Conservation (phyloP, 257 asterid species). For the Nicotiana tabacum region DNA sequence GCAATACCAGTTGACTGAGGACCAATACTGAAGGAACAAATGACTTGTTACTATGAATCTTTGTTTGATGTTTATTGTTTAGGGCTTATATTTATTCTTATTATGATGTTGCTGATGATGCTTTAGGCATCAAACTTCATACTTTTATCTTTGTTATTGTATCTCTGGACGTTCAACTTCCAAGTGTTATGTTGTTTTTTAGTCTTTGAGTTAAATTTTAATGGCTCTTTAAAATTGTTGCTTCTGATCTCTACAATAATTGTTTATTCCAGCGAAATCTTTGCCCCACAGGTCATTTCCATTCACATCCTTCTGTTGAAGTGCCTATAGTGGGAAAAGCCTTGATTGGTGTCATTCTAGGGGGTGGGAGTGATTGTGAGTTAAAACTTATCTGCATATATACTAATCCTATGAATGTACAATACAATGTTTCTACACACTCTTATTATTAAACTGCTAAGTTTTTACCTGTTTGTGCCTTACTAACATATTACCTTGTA, state of each 20-base stretch:
- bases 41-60: background rate
- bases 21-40: constrained; percentile 6
- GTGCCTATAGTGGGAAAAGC: background rate
- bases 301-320: background rate
- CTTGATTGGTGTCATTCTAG: no score
- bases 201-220: background rate
- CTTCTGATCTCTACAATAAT: background rate
- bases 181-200: background rate
- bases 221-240: background rate
- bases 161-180: background rate
- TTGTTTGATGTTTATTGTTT: background rate
- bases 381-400: no score
- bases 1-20: constrained; percentile 57
- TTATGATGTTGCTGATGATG: background rate
- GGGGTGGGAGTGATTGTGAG: no score
- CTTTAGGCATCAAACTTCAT: background rate
- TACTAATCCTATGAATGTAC: no score
- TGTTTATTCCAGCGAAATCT: background rate
- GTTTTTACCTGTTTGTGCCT: no score
- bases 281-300: background rate
- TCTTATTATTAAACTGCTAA: no score
- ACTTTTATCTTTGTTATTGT: background rate
- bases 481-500: no score
- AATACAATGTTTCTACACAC: no score
- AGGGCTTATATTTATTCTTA: background rate